A percentile compares a stretch with the other conserved stretches of the same genome.
Evolutionary conservation across 2,329 filamentous ascomycete species (phyloP).

Genomic region (Orbilia javanica): DNA sequence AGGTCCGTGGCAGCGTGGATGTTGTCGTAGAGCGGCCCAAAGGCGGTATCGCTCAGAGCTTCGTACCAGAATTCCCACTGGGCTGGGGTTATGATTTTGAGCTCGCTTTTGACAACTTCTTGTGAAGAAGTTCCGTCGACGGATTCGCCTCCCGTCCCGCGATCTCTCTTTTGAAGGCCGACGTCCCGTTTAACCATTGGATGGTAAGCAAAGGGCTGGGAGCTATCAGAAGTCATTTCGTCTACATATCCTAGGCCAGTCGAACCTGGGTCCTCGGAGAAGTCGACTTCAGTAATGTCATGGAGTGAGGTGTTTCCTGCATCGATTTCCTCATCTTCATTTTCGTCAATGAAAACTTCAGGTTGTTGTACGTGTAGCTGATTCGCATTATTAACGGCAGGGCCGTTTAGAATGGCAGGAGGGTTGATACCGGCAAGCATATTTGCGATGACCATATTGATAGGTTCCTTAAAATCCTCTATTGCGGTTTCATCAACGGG

Average conservation of each 20-base stretch:
- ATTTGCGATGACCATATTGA: background rate
- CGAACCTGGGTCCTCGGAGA: background rate
- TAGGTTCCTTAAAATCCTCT: background rate
- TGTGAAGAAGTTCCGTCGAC: background rate
- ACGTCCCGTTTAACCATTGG: conserved; percentile 14
- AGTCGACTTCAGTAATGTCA: conserved; percentile 1
- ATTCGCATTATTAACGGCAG: background rate
- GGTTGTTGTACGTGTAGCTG: background rate
- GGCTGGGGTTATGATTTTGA: background rate
- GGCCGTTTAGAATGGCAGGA: background rate
- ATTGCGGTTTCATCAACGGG: background rate
- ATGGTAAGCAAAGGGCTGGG: background rate
- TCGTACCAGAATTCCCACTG: conserved; percentile 43
- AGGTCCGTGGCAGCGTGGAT: conserved; percentile 6
- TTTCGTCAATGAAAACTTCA: background rate
- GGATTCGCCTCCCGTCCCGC: background rate
- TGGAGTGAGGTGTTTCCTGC: background rate
- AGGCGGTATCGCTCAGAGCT: background rate
- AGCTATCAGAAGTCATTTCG: background rate
- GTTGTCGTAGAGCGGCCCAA: conserved; percentile 15
- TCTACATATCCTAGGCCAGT: conserved; percentile 11
- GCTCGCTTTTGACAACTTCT: background rate
- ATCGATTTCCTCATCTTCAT: background rate
- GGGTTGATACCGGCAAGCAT: background rate
- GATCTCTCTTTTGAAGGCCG: background rate